Evolutionary conservation across 192 early-diverging fungal genomes (phyloP).

Genomic region (Gonapodya prolifera): DNA sequence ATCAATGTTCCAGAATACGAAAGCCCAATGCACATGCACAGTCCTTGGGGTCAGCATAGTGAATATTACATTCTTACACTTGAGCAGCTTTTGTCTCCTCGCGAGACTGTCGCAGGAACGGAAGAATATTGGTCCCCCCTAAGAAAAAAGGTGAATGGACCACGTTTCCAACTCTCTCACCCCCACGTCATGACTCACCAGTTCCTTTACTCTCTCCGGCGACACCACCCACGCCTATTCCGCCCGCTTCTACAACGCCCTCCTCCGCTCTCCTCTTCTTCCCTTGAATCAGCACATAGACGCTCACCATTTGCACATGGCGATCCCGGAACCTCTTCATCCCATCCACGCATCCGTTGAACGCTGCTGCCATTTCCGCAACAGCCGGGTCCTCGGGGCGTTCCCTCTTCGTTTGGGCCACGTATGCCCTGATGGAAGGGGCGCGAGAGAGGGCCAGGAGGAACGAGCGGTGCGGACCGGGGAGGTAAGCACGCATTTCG

Average conservation of each 20-base stretch:
- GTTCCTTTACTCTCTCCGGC: constrained; percentile 40
- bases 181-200: too few species aligned
- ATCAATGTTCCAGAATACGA: too few species aligned
- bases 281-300: constrained; percentile 81
- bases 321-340: constrained; percentile 79
- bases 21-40: neutral
- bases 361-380: constrained; percentile 30
- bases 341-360: constrained; percentile 67
- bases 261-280: constrained; percentile 50
- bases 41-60: neutral
- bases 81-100: constrained; percentile 60
- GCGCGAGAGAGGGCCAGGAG: constrained; percentile 57
- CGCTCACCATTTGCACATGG: constrained; percentile 83
- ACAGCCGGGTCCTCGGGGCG: constrained; percentile 23
- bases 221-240: constrained; percentile 25
- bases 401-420: constrained; percentile 21
- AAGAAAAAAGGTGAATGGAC: neutral
- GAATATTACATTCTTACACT: neutral
- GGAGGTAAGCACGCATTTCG: constrained; percentile 90
- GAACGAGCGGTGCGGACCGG: constrained; percentile 74
- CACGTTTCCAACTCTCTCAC: too few species aligned
- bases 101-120: constrained; percentile 82
- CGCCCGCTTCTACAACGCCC: constrained; percentile 40
- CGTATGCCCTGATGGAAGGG: constrained; percentile 55
- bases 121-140: constrained; percentile 70